A percentile compares a stretch with the other conserved stretches of the same genome.
These are phyloP conservation scores for Bertia moriformis DNA, from an alignment of 2,329 filamentous ascomycete species.

Conservation along the genomic window DNA sequence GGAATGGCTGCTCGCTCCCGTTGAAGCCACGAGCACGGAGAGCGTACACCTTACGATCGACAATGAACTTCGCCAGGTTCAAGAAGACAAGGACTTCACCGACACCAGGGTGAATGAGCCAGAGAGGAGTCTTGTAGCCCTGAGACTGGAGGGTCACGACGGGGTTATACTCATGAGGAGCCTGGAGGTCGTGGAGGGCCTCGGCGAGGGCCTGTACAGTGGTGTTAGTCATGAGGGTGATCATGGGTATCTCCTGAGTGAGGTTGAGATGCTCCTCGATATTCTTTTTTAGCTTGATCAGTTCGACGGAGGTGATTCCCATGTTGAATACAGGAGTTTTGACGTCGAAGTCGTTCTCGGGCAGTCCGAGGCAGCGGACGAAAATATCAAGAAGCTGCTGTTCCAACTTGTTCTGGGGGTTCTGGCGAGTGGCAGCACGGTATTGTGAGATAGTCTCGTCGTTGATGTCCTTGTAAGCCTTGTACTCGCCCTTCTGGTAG, in stretches of 20 bases:
- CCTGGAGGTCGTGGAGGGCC: conserved; percentile 11
- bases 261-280: conserved; percentile 14
- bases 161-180: conserved; percentile 17
- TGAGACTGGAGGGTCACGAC: conserved; percentile 15
- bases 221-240: conserved; percentile 17
- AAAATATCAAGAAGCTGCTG: conserved; percentile 7
- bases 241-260: conserved; percentile 14
- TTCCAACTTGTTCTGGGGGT: conserved; percentile 8
- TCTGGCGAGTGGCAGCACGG: conserved; percentile 6
- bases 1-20: conserved; percentile 18
- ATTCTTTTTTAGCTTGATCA: conserved; percentile 21
- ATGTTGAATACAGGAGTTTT: conserved; percentile 14
- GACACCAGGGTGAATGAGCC: conserved; percentile 22
- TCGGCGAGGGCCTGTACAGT: conserved; percentile 11
- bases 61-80: conserved; percentile 4
- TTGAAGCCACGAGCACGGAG: conserved; percentile 19
- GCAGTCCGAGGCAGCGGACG: conserved; percentile 5
- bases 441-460: conserved; percentile 4
- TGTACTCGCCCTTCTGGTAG: conserved; percentile 13
- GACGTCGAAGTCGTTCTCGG: conserved; percentile 6
- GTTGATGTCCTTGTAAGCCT: conserved; percentile 5
- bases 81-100: conserved; percentile 6
- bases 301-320: conserved; percentile 21
- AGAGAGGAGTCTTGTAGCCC: conserved; percentile 19
- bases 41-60: conserved; percentile 3